These are phyloP conservation scores for Aspergillus ostianus DNA, from an alignment of 495 filamentous ascomycete species.

Conservation along the genomic window DNA sequence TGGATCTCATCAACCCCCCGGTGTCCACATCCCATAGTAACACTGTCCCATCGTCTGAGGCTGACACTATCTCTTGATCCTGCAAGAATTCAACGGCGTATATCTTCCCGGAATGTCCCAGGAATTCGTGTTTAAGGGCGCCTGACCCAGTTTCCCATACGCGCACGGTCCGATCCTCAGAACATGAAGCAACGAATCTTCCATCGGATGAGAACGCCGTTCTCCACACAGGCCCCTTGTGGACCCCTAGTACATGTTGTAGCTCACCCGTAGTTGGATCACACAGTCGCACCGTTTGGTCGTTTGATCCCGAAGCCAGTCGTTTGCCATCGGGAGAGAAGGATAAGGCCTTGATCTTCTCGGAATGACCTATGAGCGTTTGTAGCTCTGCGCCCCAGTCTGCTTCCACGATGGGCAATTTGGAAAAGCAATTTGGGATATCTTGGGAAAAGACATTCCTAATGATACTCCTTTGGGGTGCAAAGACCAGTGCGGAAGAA, in stretches of 20 bases:
- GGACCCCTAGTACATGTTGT: background rate
- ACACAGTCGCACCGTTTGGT: background rate
- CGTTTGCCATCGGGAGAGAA: slow-evolving; percentile 15
- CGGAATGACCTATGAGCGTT: no score
- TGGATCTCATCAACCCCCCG: no score
- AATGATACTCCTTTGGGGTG: slow-evolving; percentile 28
- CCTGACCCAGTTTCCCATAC: slow-evolving; percentile 28
- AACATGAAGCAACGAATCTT: slow-evolving; percentile 23
- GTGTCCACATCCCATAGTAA: no score
- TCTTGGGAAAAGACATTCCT: slow-evolving; percentile 12
- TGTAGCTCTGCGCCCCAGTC: slow-evolving; percentile 4
- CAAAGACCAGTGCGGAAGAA: slow-evolving; percentile 33
- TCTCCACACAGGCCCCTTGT: background rate
- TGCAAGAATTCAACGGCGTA: no score
- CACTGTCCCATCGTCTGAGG: no score
- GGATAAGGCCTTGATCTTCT: no score
- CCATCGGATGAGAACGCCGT: slow-evolving; percentile 15
- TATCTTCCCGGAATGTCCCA: background rate
- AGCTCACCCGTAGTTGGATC: background rate
- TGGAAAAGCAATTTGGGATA: background rate
- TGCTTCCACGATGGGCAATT: slow-evolving; percentile 7
- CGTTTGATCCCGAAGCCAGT: slow-evolving; percentile 14
- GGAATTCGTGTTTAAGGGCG: background rate
- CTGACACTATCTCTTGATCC: no score
- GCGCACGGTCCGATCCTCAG: slow-evolving; percentile 23